These are phyloP conservation scores for Ophiostoma sp. DNA, from an alignment of 2,329 filamentous ascomycete genomes.

Conservation along the genomic window DNA sequence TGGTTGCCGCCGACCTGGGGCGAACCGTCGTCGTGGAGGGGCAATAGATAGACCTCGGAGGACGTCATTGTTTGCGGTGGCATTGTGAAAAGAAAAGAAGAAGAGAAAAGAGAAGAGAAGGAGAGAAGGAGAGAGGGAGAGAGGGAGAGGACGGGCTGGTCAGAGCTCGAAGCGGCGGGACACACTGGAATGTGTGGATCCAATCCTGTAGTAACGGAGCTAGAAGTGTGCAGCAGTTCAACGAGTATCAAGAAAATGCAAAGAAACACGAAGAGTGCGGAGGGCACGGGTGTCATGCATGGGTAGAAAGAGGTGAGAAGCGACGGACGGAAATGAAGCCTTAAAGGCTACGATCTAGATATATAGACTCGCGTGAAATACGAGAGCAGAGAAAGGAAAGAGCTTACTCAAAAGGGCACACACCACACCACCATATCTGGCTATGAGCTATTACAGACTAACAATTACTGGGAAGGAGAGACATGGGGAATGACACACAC, in stretches of 20 bases:
- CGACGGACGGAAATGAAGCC: background rate
- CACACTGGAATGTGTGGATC: background rate
- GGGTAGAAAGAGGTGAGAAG: background rate
- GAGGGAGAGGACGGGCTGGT: background rate
- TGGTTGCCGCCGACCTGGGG: conserved; percentile 74
- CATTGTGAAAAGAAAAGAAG: conserved; percentile 38
- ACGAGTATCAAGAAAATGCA: background rate
- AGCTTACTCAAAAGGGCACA: background rate
- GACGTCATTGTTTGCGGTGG: conserved; percentile 58
- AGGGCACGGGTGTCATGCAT: background rate
- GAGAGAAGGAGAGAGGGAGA: background rate
- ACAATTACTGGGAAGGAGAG: background rate
- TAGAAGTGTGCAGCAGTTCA: background rate
- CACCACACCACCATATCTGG: conserved; percentile 2
- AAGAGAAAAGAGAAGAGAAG: background rate
- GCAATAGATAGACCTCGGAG: conserved; percentile 76
- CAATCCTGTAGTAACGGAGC: conserved; percentile 8
- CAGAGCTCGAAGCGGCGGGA: background rate
- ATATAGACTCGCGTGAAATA: background rate
- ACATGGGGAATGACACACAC: background rate
- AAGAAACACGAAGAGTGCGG: background rate
- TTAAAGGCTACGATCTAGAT: background rate
- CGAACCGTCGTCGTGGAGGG: conserved; percentile 86
- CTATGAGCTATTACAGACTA: background rate
- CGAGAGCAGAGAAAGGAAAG: background rate